Evolutionary conservation across 2,329 filamentous ascomycete species (phyloP).

Genomic region (Ophiocordyceps sinensis): DNA sequence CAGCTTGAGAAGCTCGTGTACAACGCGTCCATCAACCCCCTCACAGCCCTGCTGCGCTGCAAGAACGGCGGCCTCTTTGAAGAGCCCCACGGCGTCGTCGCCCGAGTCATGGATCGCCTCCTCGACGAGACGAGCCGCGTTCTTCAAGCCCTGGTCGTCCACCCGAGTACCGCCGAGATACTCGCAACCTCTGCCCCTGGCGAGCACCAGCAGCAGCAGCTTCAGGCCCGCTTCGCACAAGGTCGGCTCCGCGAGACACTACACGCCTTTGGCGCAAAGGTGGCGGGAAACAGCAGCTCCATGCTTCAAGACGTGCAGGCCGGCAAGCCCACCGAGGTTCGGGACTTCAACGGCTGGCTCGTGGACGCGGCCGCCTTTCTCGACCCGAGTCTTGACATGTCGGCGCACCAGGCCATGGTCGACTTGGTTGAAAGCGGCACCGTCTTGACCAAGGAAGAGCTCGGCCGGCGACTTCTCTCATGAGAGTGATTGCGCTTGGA

Average conservation of each 20-base stretch:
- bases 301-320: constrained; percentile 46
- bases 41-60: constrained; percentile 66
- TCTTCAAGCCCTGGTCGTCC: constrained; percentile 51
- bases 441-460: constrained; percentile 18
- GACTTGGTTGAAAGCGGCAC: constrained; percentile 24
- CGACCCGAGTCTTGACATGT: constrained; percentile 16
- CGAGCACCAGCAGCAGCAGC: background rate
- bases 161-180: constrained; percentile 32
- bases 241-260: constrained; percentile 28
- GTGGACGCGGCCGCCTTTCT: constrained; percentile 29
- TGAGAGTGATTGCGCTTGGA: background rate
- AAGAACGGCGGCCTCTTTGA: constrained; percentile 66
- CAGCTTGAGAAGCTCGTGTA: constrained; percentile 80
- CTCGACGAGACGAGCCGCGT: constrained; percentile 62
- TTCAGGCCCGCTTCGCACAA: constrained; percentile 23
- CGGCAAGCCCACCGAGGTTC: constrained; percentile 38
- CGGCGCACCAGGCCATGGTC: constrained; percentile 26
- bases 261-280: constrained; percentile 29
- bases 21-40: constrained; percentile 68
- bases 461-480: constrained; percentile 13
- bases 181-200: constrained; percentile 9
- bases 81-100: constrained; percentile 32
- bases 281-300: constrained; percentile 40
- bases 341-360: constrained; percentile 46
- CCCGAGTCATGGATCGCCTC: constrained; percentile 50